Evolutionary conservation across 2,329 filamentous ascomycete species (phyloP), one percentile per base, ranked within the genome.

Genomic region (Colletotrichum sp.): DNA sequence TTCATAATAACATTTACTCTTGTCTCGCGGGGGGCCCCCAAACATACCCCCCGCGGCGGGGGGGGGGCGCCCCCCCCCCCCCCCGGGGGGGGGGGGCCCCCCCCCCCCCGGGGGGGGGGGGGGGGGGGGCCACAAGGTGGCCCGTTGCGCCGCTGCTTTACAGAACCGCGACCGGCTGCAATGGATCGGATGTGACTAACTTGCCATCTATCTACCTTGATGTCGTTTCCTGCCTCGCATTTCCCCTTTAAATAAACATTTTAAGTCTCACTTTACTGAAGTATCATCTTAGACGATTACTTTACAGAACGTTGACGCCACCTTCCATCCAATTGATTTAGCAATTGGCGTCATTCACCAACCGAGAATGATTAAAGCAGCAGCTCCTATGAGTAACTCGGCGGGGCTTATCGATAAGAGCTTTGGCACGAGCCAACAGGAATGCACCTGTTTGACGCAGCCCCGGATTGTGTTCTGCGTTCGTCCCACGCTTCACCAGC

Each of bases 321-420:
- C n/a, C 10, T 52, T n/a, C n/a, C 13, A 13, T 52, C 13, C 43
- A 21, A 52, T 13, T 52, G 43, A 52, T 52, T 10, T 10, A 52
- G 43, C 43, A 52, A 21, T 52, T 52, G 43, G 43, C 43, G 10
- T 52, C 43, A 52, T 21, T 52, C n/a, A 52, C 43, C 43, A 52
- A n/a, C 9, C 38, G 38, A 9, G 38, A 48, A n/a, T 12, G 12
- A 12, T 34, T 15, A 72, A 58, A 76, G 76, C 71, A 72, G 74
- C 65, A 43, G 66, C 34, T 28, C 65, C 36, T 21, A 30, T 77
- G 76, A 76, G 76, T 75, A 70, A 76, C 48, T 68, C 76, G 65
- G 73, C 56, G 74, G 75, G 38, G 61, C 52, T 71, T 73, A 78
- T 78, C 77, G 77, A 78, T 78, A 78, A 77, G 71, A 78, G 77